Evolutionary conservation across 1,284 basidiomycete species (phyloP).

Genomic region (Chondrostereum purpureum): DNA sequence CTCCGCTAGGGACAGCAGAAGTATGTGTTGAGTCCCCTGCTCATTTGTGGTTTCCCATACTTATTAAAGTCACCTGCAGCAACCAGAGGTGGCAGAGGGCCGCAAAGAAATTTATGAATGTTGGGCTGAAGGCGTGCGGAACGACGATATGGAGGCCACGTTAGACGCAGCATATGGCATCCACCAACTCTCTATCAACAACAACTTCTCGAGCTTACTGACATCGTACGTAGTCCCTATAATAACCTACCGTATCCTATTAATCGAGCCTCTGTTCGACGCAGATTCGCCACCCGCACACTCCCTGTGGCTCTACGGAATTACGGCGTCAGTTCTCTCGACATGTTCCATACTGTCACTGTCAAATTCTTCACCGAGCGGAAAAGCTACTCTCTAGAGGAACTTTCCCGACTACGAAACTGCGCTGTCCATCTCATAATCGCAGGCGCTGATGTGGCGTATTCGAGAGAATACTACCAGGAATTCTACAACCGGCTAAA

Average conservation of each 20-base stretch:
- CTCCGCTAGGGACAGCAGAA: conserved; percentile 9
- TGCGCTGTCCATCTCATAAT: conserved; percentile 12
- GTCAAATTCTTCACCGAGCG: conserved; percentile 12
- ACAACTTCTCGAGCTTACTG: background rate
- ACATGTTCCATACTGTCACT: conserved; percentile 8
- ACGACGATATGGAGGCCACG: conserved; percentile 19
- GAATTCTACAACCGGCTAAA: conserved; percentile 6
- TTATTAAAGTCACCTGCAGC: conserved; percentile 7
- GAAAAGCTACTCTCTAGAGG: conserved; percentile 4
- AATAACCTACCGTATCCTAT: no score
- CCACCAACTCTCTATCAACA: conserved; percentile 27
- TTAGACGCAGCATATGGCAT: conserved; percentile 23
- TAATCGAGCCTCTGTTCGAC: background rate
- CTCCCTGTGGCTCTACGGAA: conserved; percentile 20
- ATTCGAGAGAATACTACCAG: conserved; percentile 9
- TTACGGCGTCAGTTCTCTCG: conserved; percentile 18
- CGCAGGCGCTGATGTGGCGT: conserved; percentile 12
- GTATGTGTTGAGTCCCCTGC: background rate
- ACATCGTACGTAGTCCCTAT: background rate
- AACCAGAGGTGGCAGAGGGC: conserved; percentile 10
- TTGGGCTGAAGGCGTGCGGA: conserved; percentile 23
- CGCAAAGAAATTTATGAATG: conserved; percentile 16
- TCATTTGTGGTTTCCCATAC: background rate
- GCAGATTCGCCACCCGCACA: conserved; percentile 19
- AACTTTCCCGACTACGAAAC: conserved; percentile 5